Conservation (phyloP, 192 early-diverging fungal genomes). For the Anaeromyces robustus region DNA sequence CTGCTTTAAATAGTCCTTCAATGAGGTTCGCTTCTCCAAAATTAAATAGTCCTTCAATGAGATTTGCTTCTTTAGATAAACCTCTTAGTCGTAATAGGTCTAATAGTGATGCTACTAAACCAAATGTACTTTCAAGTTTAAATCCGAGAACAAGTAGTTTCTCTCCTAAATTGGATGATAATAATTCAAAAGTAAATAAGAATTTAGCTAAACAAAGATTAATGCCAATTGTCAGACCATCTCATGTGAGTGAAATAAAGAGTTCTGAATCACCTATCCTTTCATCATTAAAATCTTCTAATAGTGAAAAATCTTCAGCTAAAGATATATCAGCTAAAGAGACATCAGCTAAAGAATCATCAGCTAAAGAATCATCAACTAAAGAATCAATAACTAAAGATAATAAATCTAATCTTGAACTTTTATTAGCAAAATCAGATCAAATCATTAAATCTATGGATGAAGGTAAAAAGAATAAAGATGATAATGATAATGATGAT, state of each 20-base stretch:
- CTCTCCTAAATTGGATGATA: background rate
- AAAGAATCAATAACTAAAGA: background rate
- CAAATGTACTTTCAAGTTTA: background rate
- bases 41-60: background rate
- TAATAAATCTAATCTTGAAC: background rate
- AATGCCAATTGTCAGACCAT: background rate
- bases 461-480: background rate
- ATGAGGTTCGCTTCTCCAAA: background rate
- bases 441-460: background rate
- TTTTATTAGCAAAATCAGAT: background rate
- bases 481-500: background rate
- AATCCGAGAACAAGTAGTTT: background rate
- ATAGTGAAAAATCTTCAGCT: background rate
- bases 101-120: background rate
- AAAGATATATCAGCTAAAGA: no score
- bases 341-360: no score
- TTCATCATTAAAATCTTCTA: background rate
- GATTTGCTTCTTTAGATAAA: background rate
- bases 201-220: background rate
- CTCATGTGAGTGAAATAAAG: background rate
- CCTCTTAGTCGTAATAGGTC: background rate
- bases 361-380: no score
- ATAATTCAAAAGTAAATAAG: background rate
- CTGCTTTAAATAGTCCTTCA: no score
- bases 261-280: background rate